Evolutionary conservation across 2,329 filamentous ascomycete species (phyloP).

Genomic region (Ophiostoma australiae): DNA sequence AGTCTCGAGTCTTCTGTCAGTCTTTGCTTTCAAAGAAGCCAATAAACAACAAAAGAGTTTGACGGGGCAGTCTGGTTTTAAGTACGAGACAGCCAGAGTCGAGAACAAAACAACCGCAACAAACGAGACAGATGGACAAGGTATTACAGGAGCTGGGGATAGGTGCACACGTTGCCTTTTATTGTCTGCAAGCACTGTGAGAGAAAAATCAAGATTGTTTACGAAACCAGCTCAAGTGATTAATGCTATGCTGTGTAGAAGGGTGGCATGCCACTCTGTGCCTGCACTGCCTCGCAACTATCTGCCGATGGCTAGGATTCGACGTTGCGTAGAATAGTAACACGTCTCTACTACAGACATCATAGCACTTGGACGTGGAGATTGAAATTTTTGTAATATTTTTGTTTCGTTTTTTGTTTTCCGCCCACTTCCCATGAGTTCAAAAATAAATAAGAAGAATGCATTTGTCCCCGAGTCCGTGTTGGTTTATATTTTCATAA

Average conservation of each 20-base stretch:
- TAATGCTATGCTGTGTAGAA: not conserved
- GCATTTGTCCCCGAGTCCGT: constrained; percentile 22
- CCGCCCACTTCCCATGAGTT: constrained; percentile 15
- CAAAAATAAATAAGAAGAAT: constrained; percentile 20
- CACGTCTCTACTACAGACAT: not conserved
- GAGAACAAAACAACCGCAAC: not conserved
- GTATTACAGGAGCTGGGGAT: not conserved
- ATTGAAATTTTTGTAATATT: constrained; percentile 22
- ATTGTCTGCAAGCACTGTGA: not conserved
- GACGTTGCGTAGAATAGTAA: too few species aligned
- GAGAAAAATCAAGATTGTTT: not conserved
- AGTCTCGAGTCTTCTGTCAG: not conserved
- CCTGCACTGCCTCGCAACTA: too few species aligned
- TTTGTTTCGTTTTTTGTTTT: constrained; percentile 22
- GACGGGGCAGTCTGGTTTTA: not conserved
- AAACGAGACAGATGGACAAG: not conserved
- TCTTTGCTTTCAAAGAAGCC: not conserved
- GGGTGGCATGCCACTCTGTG: too few species aligned
- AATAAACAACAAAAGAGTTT: not conserved
- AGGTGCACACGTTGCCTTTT: not conserved
- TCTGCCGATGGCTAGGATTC: too few species aligned
- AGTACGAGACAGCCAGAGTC: not conserved
- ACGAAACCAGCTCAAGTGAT: not conserved
- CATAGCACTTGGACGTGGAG: not conserved
- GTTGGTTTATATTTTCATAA: constrained; percentile 19